These are phyloP conservation scores for Crepidotus sp. DNA, from an alignment of 1,284 basidiomycete genomes.

Conservation along the genomic window DNA sequence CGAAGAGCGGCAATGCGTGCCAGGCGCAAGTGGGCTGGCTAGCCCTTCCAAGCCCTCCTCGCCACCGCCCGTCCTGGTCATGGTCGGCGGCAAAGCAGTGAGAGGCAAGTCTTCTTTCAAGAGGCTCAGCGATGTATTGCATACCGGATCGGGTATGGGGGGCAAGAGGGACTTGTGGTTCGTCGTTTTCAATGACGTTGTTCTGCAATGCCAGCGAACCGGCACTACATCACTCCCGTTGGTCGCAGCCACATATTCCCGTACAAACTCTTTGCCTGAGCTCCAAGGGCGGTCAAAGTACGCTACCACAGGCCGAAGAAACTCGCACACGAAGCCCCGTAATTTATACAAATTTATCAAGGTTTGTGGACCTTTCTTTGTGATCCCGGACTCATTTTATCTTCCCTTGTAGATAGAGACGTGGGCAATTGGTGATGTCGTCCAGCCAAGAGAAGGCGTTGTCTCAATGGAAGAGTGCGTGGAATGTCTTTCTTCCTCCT, in stretches of 20 bases:
- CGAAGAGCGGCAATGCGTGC: constrained; percentile 60
- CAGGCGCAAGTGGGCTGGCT: constrained; percentile 22
- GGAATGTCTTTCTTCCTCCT: constrained; percentile 17
- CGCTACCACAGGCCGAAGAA: constrained; percentile 65
- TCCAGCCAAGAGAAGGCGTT: constrained; percentile 63
- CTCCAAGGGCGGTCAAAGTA: constrained; percentile 74
- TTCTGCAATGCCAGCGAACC: constrained; percentile 82
- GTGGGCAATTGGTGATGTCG: constrained; percentile 74
- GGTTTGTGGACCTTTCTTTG: constrained; percentile 30
- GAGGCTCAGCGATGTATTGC: constrained; percentile 74
- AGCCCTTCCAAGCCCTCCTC: constrained; percentile 35
- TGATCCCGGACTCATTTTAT: constrained; percentile 4
- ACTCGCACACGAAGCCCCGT: constrained; percentile 67
- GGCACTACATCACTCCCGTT: constrained; percentile 86
- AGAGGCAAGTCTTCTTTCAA: constrained; percentile 78
- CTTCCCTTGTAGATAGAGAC: constrained; percentile 60
- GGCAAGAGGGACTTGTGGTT: constrained; percentile 88
- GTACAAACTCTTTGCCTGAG: constrained; percentile 69
- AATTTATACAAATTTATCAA: constrained; percentile 87
- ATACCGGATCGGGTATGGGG: constrained; percentile 46
- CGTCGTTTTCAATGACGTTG: constrained; percentile 92
- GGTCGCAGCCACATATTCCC: constrained; percentile 59
- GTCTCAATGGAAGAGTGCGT: constrained; percentile 82
- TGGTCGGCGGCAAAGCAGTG: constrained; percentile 45
- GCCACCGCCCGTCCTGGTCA: constrained; percentile 49